Conservation (phyloP, 331 rosid genomes). For the Phaseolus coccineus region DNA sequence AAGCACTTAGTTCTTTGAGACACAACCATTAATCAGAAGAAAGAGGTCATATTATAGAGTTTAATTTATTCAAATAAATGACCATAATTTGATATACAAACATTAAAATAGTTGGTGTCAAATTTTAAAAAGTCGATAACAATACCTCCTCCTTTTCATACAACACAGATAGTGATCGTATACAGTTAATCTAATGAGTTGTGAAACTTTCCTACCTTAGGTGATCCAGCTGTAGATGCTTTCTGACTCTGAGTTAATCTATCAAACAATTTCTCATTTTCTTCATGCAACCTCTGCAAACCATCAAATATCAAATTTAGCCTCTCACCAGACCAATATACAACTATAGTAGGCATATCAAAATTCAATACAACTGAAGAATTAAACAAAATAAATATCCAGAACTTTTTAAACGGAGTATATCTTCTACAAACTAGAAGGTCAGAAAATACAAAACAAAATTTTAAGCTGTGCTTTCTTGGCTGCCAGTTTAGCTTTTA, state of each 20-base stretch:
- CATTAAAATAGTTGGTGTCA: neutral
- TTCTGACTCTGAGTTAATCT: slow-evolving; percentile 92
- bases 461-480: slow-evolving; percentile 9
- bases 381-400: slow-evolving; percentile 7
- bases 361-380: slow-evolving; percentile 21
- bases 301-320: slow-evolving; percentile 52
- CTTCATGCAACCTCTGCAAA: slow-evolving; percentile 96
- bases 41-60: neutral
- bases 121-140: neutral
- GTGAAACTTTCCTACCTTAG: slow-evolving; percentile 66
- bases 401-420: slow-evolving; percentile 20
- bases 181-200: neutral
- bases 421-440: slow-evolving; percentile 30
- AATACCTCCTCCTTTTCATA: neutral
- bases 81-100: slow-evolving; percentile 12
- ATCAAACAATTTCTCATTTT: slow-evolving; percentile 94
- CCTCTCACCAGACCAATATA: slow-evolving; percentile 15
- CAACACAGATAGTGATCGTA: neutral
- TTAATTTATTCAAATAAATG: neutral
- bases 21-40: slow-evolving; percentile 34
- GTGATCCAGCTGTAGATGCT: slow-evolving; percentile 68
- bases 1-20: slow-evolving; percentile 5
- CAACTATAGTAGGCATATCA: slow-evolving; percentile 27
- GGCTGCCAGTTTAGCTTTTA: slow-evolving; percentile 26
- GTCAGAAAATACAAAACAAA: slow-evolving; percentile 23